These are phyloP conservation scores for Lichtheimia hyalospora DNA, from an alignment of 371 early-diverging fungal genomes.

Conservation along the genomic window DNA sequence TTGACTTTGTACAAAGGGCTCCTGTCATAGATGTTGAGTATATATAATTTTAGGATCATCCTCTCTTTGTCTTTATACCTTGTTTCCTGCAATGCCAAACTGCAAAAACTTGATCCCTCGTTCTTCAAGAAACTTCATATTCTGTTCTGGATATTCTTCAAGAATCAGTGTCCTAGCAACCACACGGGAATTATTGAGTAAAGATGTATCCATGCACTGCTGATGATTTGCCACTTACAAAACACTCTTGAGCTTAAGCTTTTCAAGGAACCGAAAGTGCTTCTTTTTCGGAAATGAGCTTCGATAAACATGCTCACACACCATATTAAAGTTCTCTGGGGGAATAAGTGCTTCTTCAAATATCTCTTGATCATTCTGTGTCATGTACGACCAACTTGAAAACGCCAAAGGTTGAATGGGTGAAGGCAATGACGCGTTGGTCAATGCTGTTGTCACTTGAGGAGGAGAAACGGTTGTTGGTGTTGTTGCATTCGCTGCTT, in stretches of 20 bases:
- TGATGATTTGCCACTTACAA: constrained; percentile 59
- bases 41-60: too few species aligned
- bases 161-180: constrained; percentile 76
- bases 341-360: constrained; percentile 75
- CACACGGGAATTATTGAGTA: background rate
- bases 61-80: constrained; percentile 49
- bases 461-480: too few species aligned
- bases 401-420: constrained; percentile 6
- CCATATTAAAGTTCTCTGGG: constrained; percentile 92
- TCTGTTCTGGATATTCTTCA: constrained; percentile 95
- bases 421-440: background rate
- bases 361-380: constrained; percentile 41
- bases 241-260: constrained; percentile 85
- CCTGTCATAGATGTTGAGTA: constrained; percentile 43
- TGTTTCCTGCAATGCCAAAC: constrained; percentile 96
- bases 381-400: constrained; percentile 20
- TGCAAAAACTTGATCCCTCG: constrained; percentile 84
- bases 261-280: constrained; percentile 89
- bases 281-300: constrained; percentile 90
- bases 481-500: too few species aligned
- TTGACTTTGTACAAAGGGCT: constrained; percentile 96
- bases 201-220: background rate
- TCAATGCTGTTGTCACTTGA: too few species aligned
- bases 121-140: constrained; percentile 84
- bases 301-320: constrained; percentile 90